phyloP scores from a whole-genome alignment of 2,329 filamentous ascomycete genomes.

The Scolecobasidium constrictum region DNA sequence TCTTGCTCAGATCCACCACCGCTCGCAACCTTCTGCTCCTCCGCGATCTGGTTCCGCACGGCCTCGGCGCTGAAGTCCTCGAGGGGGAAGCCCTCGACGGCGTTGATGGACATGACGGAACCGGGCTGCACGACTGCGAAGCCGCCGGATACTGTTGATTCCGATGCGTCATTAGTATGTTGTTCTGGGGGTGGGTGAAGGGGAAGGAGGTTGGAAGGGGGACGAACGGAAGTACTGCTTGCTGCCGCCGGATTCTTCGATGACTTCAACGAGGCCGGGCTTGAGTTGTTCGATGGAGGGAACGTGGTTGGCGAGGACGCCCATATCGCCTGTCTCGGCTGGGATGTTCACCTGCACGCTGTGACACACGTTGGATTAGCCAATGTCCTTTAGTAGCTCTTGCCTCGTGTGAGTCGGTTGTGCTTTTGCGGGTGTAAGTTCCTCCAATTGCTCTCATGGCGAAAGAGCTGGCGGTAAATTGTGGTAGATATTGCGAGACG shows the following conservation, averaged over 20 bases:
- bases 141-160: conserved; percentile 70
- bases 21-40: conserved; percentile 89
- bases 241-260: conserved; percentile 79
- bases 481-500: no score
- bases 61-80: conserved; percentile 95
- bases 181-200: background rate
- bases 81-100: conserved; percentile 85
- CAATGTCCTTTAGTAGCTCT: background rate
- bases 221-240: conserved; percentile 97
- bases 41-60: conserved; percentile 78
- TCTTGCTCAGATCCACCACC: conserved; percentile 92
- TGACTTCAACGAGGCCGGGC: conserved; percentile 87
- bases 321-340: conserved; percentile 97
- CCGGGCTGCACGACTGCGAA: conserved; percentile 96
- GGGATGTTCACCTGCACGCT: conserved; percentile 98
- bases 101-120: conserved; percentile 94
- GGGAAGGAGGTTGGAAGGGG: no score
- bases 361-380: conserved; percentile 31
- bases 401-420: no score
- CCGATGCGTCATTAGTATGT: background rate
- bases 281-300: conserved; percentile 98
- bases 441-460: no score
- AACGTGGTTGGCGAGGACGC: conserved; percentile 97
- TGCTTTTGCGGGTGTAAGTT: no score
- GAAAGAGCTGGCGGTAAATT: no score